Percentiles rank a stretch among this genome's conserved stretches.
These are phyloP conservation scores for Harringtonia lauricola DNA, from an alignment of 2,329 filamentous ascomycete species.

Conservation along the genomic window DNA sequence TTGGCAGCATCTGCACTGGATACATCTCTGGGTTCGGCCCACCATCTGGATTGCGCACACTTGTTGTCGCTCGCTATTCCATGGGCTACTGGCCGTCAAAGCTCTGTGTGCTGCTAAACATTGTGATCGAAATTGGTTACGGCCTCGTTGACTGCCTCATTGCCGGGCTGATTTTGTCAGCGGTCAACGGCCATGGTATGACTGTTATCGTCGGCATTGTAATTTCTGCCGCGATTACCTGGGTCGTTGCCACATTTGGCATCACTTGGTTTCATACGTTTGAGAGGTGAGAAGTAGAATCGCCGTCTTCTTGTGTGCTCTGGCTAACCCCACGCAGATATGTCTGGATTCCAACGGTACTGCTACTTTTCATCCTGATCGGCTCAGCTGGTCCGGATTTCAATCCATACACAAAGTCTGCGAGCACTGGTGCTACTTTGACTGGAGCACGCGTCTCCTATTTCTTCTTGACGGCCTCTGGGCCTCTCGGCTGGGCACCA, in stretches of 20 bases:
- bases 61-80: conserved; percentile 17
- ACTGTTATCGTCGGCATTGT: conserved; percentile 57
- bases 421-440: conserved; percentile 38
- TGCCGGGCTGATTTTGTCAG: conserved; percentile 57
- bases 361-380: conserved; percentile 49
- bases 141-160: conserved; percentile 51
- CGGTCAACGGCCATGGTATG: conserved; percentile 46
- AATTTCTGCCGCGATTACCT: conserved; percentile 50
- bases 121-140: conserved; percentile 20
- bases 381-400: conserved; percentile 51
- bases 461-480: conserved; percentile 57
- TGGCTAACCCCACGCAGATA: conserved; percentile 26
- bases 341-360: conserved; percentile 52
- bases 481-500: conserved; percentile 51
- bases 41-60: conserved; percentile 6
- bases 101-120: conserved; percentile 17
- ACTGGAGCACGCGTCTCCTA: conserved; percentile 53
- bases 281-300: conserved; percentile 40
- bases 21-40: conserved; percentile 7
- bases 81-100: conserved; percentile 24
- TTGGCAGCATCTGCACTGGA: conserved; percentile 7
- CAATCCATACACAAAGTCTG: conserved; percentile 38
- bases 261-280: conserved; percentile 59
- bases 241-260: conserved; percentile 55
- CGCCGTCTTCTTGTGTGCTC: neutral